Percentiles rank a stretch among this genome's conserved stretches.
phyloP scores from a whole-genome alignment of 2,329 filamentous ascomycete genomes.

The Alternaria arborescens region DNA sequence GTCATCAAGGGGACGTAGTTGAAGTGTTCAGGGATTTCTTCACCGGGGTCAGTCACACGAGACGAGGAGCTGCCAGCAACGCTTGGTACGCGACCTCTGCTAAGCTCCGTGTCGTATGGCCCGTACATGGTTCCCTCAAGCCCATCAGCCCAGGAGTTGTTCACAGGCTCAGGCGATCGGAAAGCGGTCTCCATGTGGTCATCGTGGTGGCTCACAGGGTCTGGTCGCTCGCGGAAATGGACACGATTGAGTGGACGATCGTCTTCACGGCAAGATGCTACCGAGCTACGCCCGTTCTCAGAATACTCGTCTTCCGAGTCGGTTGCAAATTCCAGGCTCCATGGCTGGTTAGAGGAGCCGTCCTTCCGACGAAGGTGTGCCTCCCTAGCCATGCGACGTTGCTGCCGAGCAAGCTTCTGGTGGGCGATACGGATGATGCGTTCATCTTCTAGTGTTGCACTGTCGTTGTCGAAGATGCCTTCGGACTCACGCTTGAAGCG shows the following conservation, averaged over 20 bases:
- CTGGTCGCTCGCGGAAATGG: slow-evolving; percentile 33
- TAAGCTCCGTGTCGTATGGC: slow-evolving; percentile 67
- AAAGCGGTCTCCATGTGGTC: slow-evolving; percentile 49
- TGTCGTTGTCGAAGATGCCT: slow-evolving; percentile 55
- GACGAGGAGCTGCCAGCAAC: slow-evolving; percentile 78
- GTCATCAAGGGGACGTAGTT: slow-evolving; percentile 95
- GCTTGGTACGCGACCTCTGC: slow-evolving; percentile 77
- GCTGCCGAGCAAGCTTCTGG: slow-evolving; percentile 55
- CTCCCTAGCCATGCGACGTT: slow-evolving; percentile 51
- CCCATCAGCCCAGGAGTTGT: slow-evolving; percentile 53
- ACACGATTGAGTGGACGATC: slow-evolving; percentile 30
- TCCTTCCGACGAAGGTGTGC: slow-evolving; percentile 42
- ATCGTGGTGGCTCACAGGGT: slow-evolving; percentile 27
- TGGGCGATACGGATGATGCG: slow-evolving; percentile 50
- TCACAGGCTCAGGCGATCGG: slow-evolving; percentile 35
- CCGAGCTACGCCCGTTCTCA: slow-evolving; percentile 38
- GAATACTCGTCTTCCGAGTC: slow-evolving; percentile 63
- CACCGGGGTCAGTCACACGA: slow-evolving; percentile 53
- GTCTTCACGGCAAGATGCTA: slow-evolving; percentile 31
- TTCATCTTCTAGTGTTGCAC: slow-evolving; percentile 55
- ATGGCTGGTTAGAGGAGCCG: slow-evolving; percentile 66
- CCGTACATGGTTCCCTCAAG: slow-evolving; percentile 83
- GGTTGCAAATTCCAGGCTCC: slow-evolving; percentile 84
- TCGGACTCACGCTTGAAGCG: slow-evolving; percentile 77
- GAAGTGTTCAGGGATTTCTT: slow-evolving; percentile 82